Percentiles rank a stretch among this genome's conserved stretches.
These are phyloP conservation scores for Mrakia blollopis DNA, from an alignment of 768 basidiomycete species.

Conservation along the genomic window DNA sequence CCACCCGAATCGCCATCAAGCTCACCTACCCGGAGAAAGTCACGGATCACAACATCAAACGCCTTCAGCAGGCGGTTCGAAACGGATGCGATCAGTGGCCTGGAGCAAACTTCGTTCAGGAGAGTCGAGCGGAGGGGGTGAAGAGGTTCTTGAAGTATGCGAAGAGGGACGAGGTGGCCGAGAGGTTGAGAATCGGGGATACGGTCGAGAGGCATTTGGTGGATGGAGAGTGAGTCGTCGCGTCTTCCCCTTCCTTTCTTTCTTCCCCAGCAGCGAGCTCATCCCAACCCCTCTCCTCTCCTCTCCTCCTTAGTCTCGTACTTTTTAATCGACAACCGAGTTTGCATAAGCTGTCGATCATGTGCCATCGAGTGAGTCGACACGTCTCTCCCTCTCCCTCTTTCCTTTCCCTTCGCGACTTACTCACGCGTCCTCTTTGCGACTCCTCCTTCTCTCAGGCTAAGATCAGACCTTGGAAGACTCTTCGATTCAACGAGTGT, in stretches of 20 bases:
- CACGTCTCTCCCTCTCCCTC: not conserved
- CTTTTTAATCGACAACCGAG: conserved; percentile 98
- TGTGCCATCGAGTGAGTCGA: conserved; percentile 80
- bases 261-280: not conserved
- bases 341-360: conserved; percentile 97
- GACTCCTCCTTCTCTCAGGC: conserved; percentile 49
- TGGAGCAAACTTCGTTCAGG: conserved; percentile 90
- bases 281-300: not conserved
- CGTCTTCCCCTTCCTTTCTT: conserved; percentile 6
- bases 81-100: conserved; percentile 90
- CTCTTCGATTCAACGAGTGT: conserved; percentile 96
- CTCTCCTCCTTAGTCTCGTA: conserved; percentile 55
- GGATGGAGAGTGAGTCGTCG: conserved; percentile 69
- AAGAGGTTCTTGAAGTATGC: conserved; percentile 90
- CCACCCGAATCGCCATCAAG: conserved; percentile 88
- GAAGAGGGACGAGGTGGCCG: conserved; percentile 71
- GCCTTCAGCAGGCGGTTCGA: conserved; percentile 66
- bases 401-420: not conserved
- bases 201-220: conserved; percentile 89
- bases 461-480: conserved; percentile 93
- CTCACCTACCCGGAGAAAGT: conserved; percentile 96
- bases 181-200: conserved; percentile 77
- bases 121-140: conserved; percentile 52
- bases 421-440: not conserved
- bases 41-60: conserved; percentile 79